These are phyloP conservation scores for Groenewaldozyma tartarivorans DNA, from an alignment of 805 yeast species.

Conservation along the genomic window DNA sequence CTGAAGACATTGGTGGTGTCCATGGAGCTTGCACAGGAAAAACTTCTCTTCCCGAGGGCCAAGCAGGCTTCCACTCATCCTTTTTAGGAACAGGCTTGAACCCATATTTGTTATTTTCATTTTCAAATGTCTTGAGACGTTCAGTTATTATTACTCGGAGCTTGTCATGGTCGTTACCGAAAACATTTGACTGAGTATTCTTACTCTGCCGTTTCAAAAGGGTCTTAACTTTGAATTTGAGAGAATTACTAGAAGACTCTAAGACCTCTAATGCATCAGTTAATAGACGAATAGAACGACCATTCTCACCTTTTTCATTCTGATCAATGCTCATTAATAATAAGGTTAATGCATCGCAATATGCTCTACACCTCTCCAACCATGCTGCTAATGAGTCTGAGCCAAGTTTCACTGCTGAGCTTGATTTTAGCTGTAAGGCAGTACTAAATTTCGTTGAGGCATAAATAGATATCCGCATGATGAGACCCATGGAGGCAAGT, in stretches of 20 bases:
- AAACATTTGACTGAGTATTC: not conserved
- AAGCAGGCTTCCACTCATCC: constrained; percentile 17
- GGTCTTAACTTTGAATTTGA: not conserved
- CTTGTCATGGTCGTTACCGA: not conserved
- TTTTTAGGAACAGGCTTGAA: constrained; percentile 26
- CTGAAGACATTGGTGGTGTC: constrained; percentile 13
- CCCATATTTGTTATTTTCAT: constrained; percentile 24
- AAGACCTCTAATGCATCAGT: constrained; percentile 17
- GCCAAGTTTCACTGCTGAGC: not conserved
- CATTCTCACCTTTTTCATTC: constrained; percentile 19
- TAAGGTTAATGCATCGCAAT: constrained; percentile 20
- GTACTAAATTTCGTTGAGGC: constrained; percentile 24
- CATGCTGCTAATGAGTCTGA: constrained; percentile 18
- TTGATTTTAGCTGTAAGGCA: constrained; percentile 16
- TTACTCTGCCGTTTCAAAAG: not conserved
- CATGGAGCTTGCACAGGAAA: constrained; percentile 19
- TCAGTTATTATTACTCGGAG: constrained; percentile 10
- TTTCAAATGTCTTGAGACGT: constrained; percentile 15
- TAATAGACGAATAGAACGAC: constrained; percentile 23
- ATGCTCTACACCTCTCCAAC: constrained; percentile 20
- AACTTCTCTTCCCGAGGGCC: constrained; percentile 29
- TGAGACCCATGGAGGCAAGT: constrained; percentile 18
- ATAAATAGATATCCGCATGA: constrained; percentile 25
- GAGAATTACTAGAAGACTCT: not conserved
- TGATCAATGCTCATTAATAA: constrained; percentile 22